Conservation (phyloP, 1,284 basidiomycete genomes). For the Lentinus polychrous region DNA sequence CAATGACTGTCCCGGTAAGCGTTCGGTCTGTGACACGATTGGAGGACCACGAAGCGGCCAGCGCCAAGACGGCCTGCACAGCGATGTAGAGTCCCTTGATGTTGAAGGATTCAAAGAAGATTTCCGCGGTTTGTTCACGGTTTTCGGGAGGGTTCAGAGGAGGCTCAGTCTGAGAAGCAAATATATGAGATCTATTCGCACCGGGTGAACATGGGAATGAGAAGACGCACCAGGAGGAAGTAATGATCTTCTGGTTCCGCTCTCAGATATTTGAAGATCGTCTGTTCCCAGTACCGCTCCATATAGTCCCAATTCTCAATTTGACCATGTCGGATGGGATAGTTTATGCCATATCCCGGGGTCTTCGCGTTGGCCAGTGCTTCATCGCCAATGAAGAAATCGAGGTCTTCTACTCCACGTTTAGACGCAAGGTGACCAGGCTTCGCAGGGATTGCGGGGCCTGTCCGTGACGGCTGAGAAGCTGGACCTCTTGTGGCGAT, state of each 20-base stretch:
- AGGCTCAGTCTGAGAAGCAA: slow-evolving; percentile 78
- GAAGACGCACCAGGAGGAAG: slow-evolving; percentile 78
- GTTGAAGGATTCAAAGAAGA: slow-evolving; percentile 99
- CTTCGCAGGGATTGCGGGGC: slow-evolving; percentile 76
- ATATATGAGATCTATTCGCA: neutral
- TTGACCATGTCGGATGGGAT: slow-evolving; percentile 96
- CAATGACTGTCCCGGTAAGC: slow-evolving; percentile 96
- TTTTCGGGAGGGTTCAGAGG: slow-evolving; percentile 99
- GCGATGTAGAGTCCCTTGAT: slow-evolving; percentile 98
- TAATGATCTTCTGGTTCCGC: slow-evolving; percentile 99
- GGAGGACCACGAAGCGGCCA: slow-evolving; percentile 97
- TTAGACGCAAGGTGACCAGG: slow-evolving; percentile 93
- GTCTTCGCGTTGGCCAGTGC: slow-evolving; percentile 92
- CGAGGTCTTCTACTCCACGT: slow-evolving; percentile 97
- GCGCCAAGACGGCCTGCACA: slow-evolving; percentile 97
- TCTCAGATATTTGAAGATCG: slow-evolving; percentile 98
- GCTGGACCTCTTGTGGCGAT: slow-evolving; percentile 81
- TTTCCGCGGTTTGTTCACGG: slow-evolving; percentile 97
- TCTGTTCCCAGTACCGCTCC: slow-evolving; percentile 99
- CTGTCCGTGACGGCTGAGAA: slow-evolving; percentile 50
- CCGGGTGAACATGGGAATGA: slow-evolving; percentile 1
- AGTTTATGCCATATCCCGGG: slow-evolving; percentile 87
- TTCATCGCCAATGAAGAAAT: slow-evolving; percentile 99
- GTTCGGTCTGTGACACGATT: slow-evolving; percentile 90
- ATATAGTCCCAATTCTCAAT: slow-evolving; percentile 99